Evolutionary conservation across 169 alveolate genomes (phyloP), one percentile per base, ranked within the genome.

Genomic region (Cryptosporidium canis): DNA sequence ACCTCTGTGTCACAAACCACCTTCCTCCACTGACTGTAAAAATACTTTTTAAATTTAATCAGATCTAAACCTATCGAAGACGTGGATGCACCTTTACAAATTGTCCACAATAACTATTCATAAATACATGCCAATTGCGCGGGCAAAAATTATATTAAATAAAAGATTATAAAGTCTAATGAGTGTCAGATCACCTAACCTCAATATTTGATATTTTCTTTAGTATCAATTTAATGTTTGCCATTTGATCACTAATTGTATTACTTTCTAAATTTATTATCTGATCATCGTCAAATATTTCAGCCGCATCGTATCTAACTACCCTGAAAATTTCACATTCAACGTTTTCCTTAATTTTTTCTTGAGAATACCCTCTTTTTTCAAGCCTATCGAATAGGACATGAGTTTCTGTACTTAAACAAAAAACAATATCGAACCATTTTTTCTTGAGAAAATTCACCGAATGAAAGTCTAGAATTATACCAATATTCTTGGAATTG

Each of bases 241-340:
- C 58, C 83, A 82, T 92, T 93, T 85, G 87, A 45, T 93, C 93
- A 44, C 65, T 84, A 24, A 71, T 71, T 44, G 70, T 83, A 66
- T 93, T 91, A 77, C 90, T 91, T 31, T 85, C 67, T 63, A 90
- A 65, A 56, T 83, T 91, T 3, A 93, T n/a, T 18, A 91, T 91
- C 14, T 56, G 66, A 31, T 83, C 91, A 21, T 58, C 61, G 29
- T 68, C 83, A 65, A 82, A 93, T 48, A 67, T 67, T 29, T 90
- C 92, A 18, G 58, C 48, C 21, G 90, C 92, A 67, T 93, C 95
- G 12, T 90, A 92, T 64, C 83, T 58, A 21, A 90, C 70, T n/a
- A 93, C 94, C 48, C 91, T 90, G 91, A 93, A 87, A 31, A 93
- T 93, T 90, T 93, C 95, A 67, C 94, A 91, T 53, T 93, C 94